Base-by-base conservation (phyloP, 2,329 filamentous ascomycete species). In the Akanthomyces dipterigenus region DNA sequence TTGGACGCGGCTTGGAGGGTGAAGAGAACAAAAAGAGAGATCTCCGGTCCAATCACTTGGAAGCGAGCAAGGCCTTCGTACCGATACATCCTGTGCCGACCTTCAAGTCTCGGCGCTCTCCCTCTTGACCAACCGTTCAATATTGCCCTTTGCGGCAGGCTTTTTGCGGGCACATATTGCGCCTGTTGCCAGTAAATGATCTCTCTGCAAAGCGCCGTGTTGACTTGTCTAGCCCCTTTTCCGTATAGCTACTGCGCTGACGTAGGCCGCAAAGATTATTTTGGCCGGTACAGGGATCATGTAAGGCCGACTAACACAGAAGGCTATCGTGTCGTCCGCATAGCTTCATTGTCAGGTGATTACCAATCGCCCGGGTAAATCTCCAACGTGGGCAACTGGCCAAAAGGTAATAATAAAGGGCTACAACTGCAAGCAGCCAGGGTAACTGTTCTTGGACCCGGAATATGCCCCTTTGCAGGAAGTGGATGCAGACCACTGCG, bases 301-400 rank as follows among this genome's bases (percentile, higher is more conserved):
- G 11, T 26, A n/a, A 26, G 43, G 42, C 38, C 26, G 53, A 45
- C 53, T 34, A 43, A 43, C 34, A 55, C 18, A 24, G 38, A 38
- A 46, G 43, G 42, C 42, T 36, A 56, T 56, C 54, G 28, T 43
- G n/a, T 46, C 20, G 42, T 48, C 54, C 57, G 57, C 57, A 60
- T 60, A 51, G 46, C 26, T 43, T 60, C n/a, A 31, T 24, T 20
- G 57, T 60, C 57, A 60, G 57, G 57, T 60, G 57, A 60, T 60
- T 60, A 38, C 34, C 18, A 43, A 36, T 60, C 24, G 36, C 12
- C 48, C 45, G 28, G 54, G 54, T 45, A 16, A 48, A 22, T 9
- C 12, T 53, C 34, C n/a, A 38, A 18, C 48, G 11, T 31, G 22
- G 24, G 14, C 20, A 53, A 8, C 22, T 18, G 46, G 24, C 24